Conservation (phyloP, 2,329 filamentous ascomycete species). For the Ramularia endophylla region DNA sequence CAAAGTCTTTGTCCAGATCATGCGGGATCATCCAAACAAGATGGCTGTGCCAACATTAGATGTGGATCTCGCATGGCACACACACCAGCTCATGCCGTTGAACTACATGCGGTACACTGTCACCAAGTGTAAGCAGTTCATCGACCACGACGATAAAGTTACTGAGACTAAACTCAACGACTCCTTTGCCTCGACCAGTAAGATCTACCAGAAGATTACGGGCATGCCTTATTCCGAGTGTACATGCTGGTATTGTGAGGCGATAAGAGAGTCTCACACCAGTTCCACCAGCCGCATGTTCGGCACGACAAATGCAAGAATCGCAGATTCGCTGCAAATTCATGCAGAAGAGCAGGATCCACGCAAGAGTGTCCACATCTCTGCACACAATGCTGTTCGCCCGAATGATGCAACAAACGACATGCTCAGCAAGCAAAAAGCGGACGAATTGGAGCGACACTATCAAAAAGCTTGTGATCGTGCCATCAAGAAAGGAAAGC, state of each 20-base stretch:
- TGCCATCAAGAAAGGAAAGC: slow-evolving; percentile 34
- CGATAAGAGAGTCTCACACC: slow-evolving; percentile 54
- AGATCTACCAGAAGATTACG: slow-evolving; percentile 60
- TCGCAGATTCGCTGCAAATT: slow-evolving; percentile 30
- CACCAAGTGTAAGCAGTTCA: slow-evolving; percentile 48
- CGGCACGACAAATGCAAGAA: slow-evolving; percentile 35
- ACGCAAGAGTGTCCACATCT: slow-evolving; percentile 62
- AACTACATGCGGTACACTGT: slow-evolving; percentile 58
- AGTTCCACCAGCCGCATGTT: slow-evolving; percentile 43
- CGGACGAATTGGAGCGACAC: slow-evolving; percentile 45
- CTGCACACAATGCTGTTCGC: slow-evolving; percentile 62
- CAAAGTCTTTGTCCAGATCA: slow-evolving; percentile 56
- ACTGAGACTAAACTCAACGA: slow-evolving; percentile 58
- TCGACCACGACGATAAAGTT: slow-evolving; percentile 82
- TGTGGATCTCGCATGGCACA: slow-evolving; percentile 74
- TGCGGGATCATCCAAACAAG: slow-evolving; percentile 40
- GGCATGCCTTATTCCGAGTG: slow-evolving; percentile 67
- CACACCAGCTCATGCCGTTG: slow-evolving; percentile 63
- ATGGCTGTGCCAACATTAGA: slow-evolving; percentile 66
- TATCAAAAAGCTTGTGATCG: slow-evolving; percentile 45
- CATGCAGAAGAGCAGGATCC: slow-evolving; percentile 42
- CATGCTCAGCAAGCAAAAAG: slow-evolving; percentile 17
- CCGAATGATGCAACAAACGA: slow-evolving; percentile 21
- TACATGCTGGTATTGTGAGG: slow-evolving; percentile 80
- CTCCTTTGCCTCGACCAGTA: slow-evolving; percentile 67